phyloP scores from a whole-genome alignment of 495 filamentous ascomycete species.

The Penicillium coprophilum region DNA sequence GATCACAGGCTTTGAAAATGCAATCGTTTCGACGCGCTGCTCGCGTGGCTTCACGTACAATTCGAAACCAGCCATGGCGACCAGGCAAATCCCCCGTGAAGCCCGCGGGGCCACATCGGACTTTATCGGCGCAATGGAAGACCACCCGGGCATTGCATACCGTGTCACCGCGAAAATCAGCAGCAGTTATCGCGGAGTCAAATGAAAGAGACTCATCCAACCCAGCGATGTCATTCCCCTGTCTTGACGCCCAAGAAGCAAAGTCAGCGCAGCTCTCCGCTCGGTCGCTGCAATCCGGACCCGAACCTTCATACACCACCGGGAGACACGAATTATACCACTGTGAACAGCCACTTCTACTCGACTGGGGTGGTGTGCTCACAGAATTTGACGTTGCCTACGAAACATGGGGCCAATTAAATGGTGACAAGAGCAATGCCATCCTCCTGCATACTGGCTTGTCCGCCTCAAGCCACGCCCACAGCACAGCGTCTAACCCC shows the following conservation, averaged over 20 bases:
- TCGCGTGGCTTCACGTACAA: slow-evolving; percentile 26
- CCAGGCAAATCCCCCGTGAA: slow-evolving; percentile 12
- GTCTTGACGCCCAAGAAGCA: slow-evolving; percentile 86
- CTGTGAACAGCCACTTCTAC: slow-evolving; percentile 68
- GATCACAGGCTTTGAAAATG: slow-evolving; percentile 15
- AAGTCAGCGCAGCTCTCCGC: slow-evolving; percentile 76
- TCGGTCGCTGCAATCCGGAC: slow-evolving; percentile 70
- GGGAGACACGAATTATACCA: slow-evolving; percentile 76
- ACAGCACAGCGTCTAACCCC: slow-evolving; percentile 79
- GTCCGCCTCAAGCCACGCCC: slow-evolving; percentile 93
- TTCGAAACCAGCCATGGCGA: slow-evolving; percentile 21
- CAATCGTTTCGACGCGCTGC: slow-evolving; percentile 27
- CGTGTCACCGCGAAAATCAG: slow-evolving; percentile 29
- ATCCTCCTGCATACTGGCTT: slow-evolving; percentile 93
- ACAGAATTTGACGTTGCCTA: slow-evolving; percentile 87
- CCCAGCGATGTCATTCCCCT: slow-evolving; percentile 91
- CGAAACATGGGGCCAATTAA: slow-evolving; percentile 88
- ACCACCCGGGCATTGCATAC: slow-evolving; percentile 25
- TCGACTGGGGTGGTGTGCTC: slow-evolving; percentile 92
- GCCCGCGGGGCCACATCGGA: slow-evolving; percentile 22
- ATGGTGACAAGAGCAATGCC: slow-evolving; percentile 79
- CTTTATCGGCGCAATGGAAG: slow-evolving; percentile 23
- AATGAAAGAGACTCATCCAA: slow-evolving; percentile 61
- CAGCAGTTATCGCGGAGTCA: slow-evolving; percentile 26
- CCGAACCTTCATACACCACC: slow-evolving; percentile 91